phyloP scores from a whole-genome alignment of 202 grass and related monocot genomes.

The Carex arenaria region DNA sequence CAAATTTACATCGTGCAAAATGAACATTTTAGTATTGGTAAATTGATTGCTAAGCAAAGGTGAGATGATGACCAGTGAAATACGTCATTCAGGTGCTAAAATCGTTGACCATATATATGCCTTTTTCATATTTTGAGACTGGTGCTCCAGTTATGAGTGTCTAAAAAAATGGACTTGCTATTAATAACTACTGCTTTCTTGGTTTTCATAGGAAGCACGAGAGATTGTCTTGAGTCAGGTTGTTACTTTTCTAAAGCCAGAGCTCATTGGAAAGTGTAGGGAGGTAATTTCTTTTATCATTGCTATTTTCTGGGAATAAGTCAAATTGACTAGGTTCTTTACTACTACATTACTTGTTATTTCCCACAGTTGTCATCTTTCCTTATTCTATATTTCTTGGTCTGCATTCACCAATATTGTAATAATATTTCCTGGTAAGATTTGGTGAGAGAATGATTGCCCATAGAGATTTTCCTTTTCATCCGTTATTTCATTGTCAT shows the following conservation, averaged over 20 bases:
- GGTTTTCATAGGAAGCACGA: constrained; percentile 61
- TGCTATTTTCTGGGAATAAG: background rate
- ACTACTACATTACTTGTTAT: background rate
- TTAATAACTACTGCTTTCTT: constrained; percentile 22
- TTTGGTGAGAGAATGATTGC: background rate
- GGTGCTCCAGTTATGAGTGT: background rate
- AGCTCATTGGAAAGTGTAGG: constrained; percentile 67
- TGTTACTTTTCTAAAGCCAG: constrained; percentile 60
- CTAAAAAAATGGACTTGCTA: background rate
- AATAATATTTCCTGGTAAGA: constrained; percentile 2
- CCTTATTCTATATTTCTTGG: background rate
- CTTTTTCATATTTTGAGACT: background rate
- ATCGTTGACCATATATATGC: background rate
- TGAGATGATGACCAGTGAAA: background rate
- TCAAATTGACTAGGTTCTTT: background rate
- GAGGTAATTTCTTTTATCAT: constrained; percentile 51
- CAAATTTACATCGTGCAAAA: background rate
- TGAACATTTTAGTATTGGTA: background rate
- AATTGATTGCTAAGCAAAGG: background rate
- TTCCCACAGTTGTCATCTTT: background rate
- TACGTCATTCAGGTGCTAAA: background rate
- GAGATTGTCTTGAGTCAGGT: constrained; percentile 80
- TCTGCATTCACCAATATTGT: background rate
- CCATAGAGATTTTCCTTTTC: background rate
- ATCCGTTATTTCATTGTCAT: background rate